Evolutionary conservation across 129 eudicot species (phyloP).

Genomic region (Saposhnikovia divaricata): DNA sequence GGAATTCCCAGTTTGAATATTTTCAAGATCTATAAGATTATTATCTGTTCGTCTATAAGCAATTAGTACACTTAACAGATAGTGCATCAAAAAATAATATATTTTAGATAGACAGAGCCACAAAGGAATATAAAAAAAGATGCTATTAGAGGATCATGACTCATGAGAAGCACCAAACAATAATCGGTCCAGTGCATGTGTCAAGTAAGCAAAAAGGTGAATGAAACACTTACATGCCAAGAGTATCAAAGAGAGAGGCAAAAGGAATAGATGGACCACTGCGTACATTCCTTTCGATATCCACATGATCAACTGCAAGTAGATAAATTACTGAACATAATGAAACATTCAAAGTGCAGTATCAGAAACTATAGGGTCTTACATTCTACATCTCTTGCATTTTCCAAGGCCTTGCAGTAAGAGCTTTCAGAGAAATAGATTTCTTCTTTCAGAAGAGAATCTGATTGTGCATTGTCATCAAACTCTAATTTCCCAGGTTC

Average conservation of each 20-base stretch:
- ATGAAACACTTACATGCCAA: conserved; percentile 69
- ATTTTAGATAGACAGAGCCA: not conserved
- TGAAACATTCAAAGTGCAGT: not conserved
- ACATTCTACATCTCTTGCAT: conserved; percentile 77
- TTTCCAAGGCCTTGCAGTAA: conserved; percentile 80
- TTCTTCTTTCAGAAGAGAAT: conserved; percentile 49
- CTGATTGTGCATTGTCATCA: conserved; percentile 39
- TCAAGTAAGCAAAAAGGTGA: not conserved
- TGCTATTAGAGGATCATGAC: not conserved
- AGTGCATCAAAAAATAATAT: not conserved
- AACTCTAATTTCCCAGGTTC: conserved; percentile 43
- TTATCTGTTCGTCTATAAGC: not conserved
- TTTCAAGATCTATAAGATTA: not conserved
- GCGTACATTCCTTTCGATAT: conserved; percentile 70
- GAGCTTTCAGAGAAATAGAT: conserved; percentile 63
- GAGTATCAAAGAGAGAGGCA: conserved; percentile 90
- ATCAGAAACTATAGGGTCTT: conserved; percentile 21
- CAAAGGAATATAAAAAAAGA: not conserved
- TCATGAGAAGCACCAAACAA: not conserved
- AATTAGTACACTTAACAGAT: not conserved
- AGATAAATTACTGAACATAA: conserved; percentile 19
- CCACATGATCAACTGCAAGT: conserved; percentile 74
- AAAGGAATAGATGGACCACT: conserved; percentile 65
- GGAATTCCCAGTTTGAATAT: not conserved
- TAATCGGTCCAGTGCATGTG: conserved; percentile 2